Conservation (phyloP, 345 rosid species). For the Arabidopsis thaliana region TAIR10.1 NC_003075.7:15349001-15349500, state of each 20-base stretch:
- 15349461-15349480: no score
- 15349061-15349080: no score
- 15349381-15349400: not conserved
- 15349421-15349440: slow-evolving; percentile 6
- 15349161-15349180: no score
- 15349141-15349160: no score
- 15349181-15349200: not conserved
- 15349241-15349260: not conserved
- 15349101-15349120: no score
- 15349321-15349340: not conserved
- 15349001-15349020: no score
- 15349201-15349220: not conserved
- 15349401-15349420: not conserved
- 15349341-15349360: slow-evolving; percentile 3
- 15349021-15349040: no score
- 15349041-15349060: no score
- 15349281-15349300: not conserved
- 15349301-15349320: slow-evolving; percentile 8
- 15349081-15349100: no score
- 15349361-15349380: slow-evolving; percentile 5
- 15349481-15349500: no score
- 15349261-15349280: not conserved
- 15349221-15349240: not conserved
- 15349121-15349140: no score
- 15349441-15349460: not conserved